These are phyloP conservation scores for Filosporella fistucella DNA, from an alignment of 495 filamentous ascomycete genomes.

Conservation along the genomic window DNA sequence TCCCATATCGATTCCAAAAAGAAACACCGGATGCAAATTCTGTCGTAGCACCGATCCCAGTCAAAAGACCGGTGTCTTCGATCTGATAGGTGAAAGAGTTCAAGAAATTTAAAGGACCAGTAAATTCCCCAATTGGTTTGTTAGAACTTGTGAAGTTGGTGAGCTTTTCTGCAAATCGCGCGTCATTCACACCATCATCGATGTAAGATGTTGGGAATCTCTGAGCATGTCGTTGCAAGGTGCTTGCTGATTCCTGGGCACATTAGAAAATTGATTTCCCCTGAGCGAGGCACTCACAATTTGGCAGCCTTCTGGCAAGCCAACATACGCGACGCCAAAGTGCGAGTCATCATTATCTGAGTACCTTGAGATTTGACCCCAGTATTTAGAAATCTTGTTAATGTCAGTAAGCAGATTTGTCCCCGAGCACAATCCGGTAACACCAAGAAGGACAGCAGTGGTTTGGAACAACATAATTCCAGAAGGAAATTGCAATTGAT, in stretches of 20 bases:
- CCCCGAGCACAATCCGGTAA: background rate
- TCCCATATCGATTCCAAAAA: conserved; percentile 52
- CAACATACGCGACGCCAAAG: conserved; percentile 37
- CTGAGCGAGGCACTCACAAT: conserved; percentile 9
- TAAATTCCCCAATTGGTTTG: conserved; percentile 30
- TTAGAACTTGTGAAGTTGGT: conserved; percentile 35
- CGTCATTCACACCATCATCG: conserved; percentile 41
- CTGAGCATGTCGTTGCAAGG: conserved; percentile 49
- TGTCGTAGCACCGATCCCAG: conserved; percentile 43
- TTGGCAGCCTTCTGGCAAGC: conserved; percentile 46
- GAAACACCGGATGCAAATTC: conserved; percentile 43
- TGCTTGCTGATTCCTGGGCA: conserved; percentile 41
- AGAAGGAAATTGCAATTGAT: no score
- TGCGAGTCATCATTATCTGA: conserved; percentile 35
- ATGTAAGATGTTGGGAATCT: conserved; percentile 37
- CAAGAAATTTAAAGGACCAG: conserved; percentile 43
- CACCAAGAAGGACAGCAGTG: no score
- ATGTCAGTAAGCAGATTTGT: conserved; percentile 21
- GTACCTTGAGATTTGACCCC: conserved; percentile 46
- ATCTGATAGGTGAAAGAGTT: conserved; percentile 47
- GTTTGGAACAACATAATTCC: no score
- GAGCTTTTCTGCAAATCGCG: conserved; percentile 40
- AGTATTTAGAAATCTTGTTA: conserved; percentile 25
- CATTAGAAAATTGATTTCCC: background rate
- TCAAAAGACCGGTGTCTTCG: conserved; percentile 32